phyloP scores from a whole-genome alignment of 2,329 filamentous ascomycete genomes.

The Trichoderma aggressivum region DNA sequence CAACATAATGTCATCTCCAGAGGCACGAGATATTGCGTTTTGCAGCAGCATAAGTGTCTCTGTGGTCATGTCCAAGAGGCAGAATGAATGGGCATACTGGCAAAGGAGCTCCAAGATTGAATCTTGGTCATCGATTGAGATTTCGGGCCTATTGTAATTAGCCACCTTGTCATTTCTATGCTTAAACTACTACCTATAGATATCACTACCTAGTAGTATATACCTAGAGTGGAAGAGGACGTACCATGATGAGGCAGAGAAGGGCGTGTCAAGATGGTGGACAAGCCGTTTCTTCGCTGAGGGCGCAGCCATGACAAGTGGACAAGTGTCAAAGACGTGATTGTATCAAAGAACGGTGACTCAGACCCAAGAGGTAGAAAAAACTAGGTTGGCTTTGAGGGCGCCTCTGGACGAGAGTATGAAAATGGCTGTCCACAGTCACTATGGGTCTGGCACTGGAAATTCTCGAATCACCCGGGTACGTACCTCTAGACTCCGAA shows the following conservation, averaged over 20 bases:
- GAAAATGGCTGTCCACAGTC: neutral
- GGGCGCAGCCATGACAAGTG: constrained; percentile 16
- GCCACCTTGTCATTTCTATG: neutral
- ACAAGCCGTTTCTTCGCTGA: constrained; percentile 52
- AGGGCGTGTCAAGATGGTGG: constrained; percentile 65
- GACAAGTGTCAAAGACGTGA: neutral
- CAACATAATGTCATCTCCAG: neutral
- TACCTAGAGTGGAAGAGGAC: neutral
- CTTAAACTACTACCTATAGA: neutral
- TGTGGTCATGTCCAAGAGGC: neutral
- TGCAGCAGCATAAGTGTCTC: neutral
- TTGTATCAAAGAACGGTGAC: neutral
- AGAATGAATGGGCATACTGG: constrained; percentile 44
- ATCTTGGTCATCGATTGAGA: constrained; percentile 57
- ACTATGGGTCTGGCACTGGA: neutral
- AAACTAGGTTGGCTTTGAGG: neutral
- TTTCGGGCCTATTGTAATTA: constrained; percentile 51
- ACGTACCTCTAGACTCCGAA: neutral
- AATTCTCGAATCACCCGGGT: neutral
- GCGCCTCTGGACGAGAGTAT: neutral
- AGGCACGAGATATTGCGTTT: neutral
- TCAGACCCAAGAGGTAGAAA: neutral
- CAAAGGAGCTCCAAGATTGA: constrained; percentile 64
- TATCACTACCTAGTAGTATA: too few relatives aligned
- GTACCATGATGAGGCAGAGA: constrained; percentile 59